Evolutionary conservation across 192 early-diverging fungal species (phyloP).

Genomic region (Umbelopsis sp.): DNA sequence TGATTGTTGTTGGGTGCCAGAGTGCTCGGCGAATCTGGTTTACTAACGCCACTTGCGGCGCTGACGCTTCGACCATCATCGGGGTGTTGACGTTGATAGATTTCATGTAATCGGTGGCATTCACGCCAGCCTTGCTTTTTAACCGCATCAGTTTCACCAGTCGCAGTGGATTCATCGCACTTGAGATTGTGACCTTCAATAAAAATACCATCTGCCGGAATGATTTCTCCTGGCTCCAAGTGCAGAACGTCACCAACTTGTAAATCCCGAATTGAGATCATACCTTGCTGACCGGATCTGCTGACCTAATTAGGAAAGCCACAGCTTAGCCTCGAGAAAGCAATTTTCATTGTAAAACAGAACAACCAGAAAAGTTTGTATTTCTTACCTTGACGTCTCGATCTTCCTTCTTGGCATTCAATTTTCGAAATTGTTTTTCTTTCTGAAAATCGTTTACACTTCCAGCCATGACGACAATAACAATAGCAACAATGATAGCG

Average conservation of each 20-base stretch:
- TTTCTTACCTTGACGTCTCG: conserved; percentile 62
- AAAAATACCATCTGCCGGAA: conserved; percentile 90
- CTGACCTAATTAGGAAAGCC: conserved; percentile 49
- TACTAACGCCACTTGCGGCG: conserved; percentile 18
- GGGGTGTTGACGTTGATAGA: conserved; percentile 41
- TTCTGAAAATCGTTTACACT: conserved; percentile 87
- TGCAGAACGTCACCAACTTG: conserved; percentile 90
- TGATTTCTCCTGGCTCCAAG: conserved; percentile 91
- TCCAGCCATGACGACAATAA: conserved; percentile 78
- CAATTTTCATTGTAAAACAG: background rate
- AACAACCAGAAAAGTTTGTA: no score
- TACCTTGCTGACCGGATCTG: conserved; percentile 66
- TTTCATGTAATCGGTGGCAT: conserved; percentile 32
- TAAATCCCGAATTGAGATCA: conserved; percentile 79
- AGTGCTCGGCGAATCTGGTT: conserved; percentile 18
- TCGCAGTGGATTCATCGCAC: conserved; percentile 91
- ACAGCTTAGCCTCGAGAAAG: conserved; percentile 8
- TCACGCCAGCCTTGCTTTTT: conserved; percentile 71
- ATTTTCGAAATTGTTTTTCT: conserved; percentile 82
- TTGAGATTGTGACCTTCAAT: conserved; percentile 79
- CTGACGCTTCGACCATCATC: conserved; percentile 22
- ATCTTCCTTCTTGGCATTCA: conserved; percentile 88
- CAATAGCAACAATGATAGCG: conserved; percentile 78
- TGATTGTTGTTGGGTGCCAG: background rate
- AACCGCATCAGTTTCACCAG: conserved; percentile 94